phyloP scores from a whole-genome alignment of 768 basidiomycete genomes.

The Amylocystis lapponica region DNA sequence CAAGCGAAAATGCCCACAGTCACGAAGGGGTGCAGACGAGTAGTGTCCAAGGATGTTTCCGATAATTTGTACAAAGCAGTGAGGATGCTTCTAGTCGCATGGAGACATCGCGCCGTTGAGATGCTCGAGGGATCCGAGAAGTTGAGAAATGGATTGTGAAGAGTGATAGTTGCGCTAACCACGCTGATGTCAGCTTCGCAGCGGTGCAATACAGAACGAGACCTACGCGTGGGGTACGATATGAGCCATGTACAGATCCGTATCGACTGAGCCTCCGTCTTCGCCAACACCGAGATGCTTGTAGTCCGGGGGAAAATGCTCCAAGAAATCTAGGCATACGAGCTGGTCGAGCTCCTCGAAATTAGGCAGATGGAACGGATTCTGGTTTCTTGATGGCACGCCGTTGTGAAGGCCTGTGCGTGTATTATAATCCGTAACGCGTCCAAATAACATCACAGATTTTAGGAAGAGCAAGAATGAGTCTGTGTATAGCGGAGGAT shows the following conservation, averaged over 20 bases:
- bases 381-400: slow-evolving; percentile 64
- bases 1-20: slow-evolving; percentile 43
- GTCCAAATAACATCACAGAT: slow-evolving; percentile 78
- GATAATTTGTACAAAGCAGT: slow-evolving; percentile 71
- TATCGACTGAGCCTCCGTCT: slow-evolving; percentile 56
- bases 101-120: slow-evolving; percentile 69
- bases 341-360: slow-evolving; percentile 70
- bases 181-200: slow-evolving; percentile 2
- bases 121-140: slow-evolving; percentile 57
- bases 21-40: slow-evolving; percentile 75
- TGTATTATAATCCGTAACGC: slow-evolving; percentile 81
- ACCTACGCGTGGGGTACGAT: slow-evolving; percentile 82
- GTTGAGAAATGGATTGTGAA: slow-evolving; percentile 81
- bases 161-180: slow-evolving; percentile 75
- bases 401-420: slow-evolving; percentile 64
- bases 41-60: slow-evolving; percentile 79
- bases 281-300: slow-evolving; percentile 58
- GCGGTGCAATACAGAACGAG: slow-evolving; percentile 5
- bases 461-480: slow-evolving; percentile 79
- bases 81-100: slow-evolving; percentile 70
- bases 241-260: slow-evolving; percentile 84
- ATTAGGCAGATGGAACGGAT: slow-evolving; percentile 61
- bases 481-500: slow-evolving; percentile 76
- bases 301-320: slow-evolving; percentile 62
- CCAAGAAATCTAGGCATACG: slow-evolving; percentile 60